Evolutionary conservation across 441 rosid genomes (phyloP), one percentile per base, ranked within the genome.

Genomic region (Jatropha multifida): DNA sequence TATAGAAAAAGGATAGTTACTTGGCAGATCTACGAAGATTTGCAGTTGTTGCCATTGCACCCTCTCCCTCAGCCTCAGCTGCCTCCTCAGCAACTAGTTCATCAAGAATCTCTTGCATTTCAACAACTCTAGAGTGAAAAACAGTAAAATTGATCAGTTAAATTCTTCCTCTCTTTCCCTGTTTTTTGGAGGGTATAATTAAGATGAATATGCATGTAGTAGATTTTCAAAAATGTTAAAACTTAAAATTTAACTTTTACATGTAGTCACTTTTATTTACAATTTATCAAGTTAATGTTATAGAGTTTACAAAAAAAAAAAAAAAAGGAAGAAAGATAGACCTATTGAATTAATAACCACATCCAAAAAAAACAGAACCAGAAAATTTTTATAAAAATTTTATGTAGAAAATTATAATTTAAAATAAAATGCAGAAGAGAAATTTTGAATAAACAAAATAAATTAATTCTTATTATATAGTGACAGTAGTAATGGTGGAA

Each of bases 91-190:
- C 97, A 80, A 96, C 85, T 85, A 94, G 97, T 77, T 94, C 90
- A 81, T 96, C 99, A 81, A 92, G 91, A 81, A 96, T 96, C 88
- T 96, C 99, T 90, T 96, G 99, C 98, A 91, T 96, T 84, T 96
- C 99, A 79, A 96, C 98, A 74, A 96, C 98, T 88, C 99, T 96
- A 77, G 72, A 81, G 69, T n/a, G 27, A 69, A 67, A 52, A 42
- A 62, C 49, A 23, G 27, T 20, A 52, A 62, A 71, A 51, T 62
- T 65, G 40, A 8, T 38, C n/a, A 58, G 40, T 8, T 15, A 7
- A 17, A n/a, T n/a, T n/a, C n/a, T 60, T n/a, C 51, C 38, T 6
- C 13, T 49, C 32, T 0, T 38, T 65, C 2, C 62, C 17, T 15
- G 11, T 17, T 52, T 52, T 52, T 52, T n/a, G n/a, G n/a, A 17